A percentile compares a stretch with the other conserved stretches of the same genome.
Evolutionary conservation across 148 eudicot species (phyloP).

Genomic region (Vaccinium macrocarpon): DNA sequence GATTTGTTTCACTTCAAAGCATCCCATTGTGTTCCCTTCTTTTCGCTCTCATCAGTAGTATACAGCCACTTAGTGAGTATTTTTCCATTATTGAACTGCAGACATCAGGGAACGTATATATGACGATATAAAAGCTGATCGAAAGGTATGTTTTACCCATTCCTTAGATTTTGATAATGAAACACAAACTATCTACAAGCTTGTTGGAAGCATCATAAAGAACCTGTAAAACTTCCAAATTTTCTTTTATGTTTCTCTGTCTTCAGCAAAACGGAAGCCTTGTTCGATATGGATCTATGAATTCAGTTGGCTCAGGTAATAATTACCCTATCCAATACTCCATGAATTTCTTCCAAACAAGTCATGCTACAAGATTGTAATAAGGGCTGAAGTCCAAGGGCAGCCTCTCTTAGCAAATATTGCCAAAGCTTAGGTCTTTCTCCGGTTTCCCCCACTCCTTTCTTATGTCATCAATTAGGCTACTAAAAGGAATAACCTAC

Average conservation of each 20-base stretch:
- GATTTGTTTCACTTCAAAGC: not conserved
- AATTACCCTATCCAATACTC: not conserved
- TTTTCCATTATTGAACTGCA: conserved; percentile 18
- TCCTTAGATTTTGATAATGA: not conserved
- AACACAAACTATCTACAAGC: not conserved
- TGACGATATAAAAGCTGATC: conserved; percentile 32
- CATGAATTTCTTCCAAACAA: conserved; percentile 11
- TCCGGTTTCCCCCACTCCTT: not conserved
- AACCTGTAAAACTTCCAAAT: not conserved
- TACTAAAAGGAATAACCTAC: too few relatives aligned
- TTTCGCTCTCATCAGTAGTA: not conserved
- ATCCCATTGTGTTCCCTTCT: not conserved
- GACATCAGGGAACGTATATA: conserved; percentile 31
- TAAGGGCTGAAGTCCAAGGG: not conserved
- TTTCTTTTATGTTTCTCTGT: not conserved
- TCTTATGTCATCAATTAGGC: too few relatives aligned
- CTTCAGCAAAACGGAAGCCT: conserved; percentile 34
- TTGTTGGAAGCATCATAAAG: not conserved
- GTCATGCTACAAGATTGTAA: not conserved
- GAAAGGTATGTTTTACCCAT: conserved; percentile 30
- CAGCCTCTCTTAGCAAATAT: not conserved
- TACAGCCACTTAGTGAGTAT: not conserved
- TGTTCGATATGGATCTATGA: conserved; percentile 40
- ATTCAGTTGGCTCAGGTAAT: conserved; percentile 45
- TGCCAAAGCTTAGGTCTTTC: not conserved